These are phyloP conservation scores for Austropuccinia psidii DNA, from an alignment of 1,284 basidiomycete genomes.

Conservation along the genomic window DNA sequence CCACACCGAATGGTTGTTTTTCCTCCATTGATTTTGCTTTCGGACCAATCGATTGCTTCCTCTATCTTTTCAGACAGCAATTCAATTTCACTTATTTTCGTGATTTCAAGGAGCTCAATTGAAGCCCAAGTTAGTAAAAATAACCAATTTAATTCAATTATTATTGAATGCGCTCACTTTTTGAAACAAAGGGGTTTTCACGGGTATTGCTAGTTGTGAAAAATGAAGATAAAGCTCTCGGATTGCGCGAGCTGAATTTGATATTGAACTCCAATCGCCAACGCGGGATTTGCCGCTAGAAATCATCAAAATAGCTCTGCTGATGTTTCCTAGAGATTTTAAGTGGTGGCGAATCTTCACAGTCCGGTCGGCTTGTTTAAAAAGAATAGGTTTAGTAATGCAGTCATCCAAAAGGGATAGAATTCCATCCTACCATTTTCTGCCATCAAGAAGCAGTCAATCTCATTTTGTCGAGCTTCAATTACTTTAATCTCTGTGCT, in stretches of 20 bases:
- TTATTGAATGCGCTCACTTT: background rate
- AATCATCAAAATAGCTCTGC: conserved; percentile 18
- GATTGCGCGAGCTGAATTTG: conserved; percentile 12
- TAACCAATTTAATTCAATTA: background rate
- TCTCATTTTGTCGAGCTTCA: conserved; percentile 11
- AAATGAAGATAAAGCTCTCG: conserved; percentile 11
- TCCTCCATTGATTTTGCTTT: conserved; percentile 30
- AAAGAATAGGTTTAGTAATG: background rate
- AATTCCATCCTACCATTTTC: conserved; percentile 16
- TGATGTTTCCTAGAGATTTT: conserved; percentile 9
- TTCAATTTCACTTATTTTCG: background rate
- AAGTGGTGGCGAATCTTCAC: conserved; percentile 25
- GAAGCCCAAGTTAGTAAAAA: background rate
- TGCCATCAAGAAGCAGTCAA: conserved; percentile 27
- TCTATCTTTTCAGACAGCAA: conserved; percentile 13
- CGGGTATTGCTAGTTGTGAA: background rate
- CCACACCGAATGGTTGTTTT: conserved; percentile 8
- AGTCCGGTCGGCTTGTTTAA: background rate
- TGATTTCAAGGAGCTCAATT: background rate
- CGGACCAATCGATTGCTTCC: conserved; percentile 27
- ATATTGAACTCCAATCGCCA: conserved; percentile 23
- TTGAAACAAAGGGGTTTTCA: background rate
- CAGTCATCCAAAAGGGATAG: background rate
- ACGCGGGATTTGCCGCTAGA: conserved; percentile 33
- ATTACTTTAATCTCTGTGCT: conserved; percentile 14